Conservation (phyloP, 2,329 filamentous ascomycete species). For the Magnaporthiopsis incrustans region DNA sequence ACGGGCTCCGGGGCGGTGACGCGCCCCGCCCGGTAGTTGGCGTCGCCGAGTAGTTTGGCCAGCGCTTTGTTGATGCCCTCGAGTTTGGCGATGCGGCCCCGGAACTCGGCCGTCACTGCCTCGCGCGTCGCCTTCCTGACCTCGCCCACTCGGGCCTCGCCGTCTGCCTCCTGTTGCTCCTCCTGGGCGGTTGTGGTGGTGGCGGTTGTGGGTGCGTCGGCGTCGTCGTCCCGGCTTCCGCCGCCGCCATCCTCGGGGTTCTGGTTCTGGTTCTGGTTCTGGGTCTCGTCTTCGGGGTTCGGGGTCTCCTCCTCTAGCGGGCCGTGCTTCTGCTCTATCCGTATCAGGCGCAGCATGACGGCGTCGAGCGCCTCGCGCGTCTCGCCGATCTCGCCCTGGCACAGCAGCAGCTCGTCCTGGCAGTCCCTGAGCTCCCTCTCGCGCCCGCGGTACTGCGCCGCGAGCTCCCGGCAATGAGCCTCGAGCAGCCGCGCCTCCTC, state of each 20-base stretch:
- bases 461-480: not conserved
- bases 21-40: no score
- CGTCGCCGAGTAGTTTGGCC: not conserved
- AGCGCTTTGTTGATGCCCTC: not conserved
- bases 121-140: not conserved
- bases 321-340: no score
- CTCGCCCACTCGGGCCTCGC: not conserved
- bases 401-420: not conserved
- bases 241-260: no score
- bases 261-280: no score
- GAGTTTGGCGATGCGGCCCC: not conserved
- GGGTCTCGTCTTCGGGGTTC: no score
- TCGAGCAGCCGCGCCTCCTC: not conserved
- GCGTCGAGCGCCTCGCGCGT: not conserved
- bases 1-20: not conserved
- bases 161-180: no score
- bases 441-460: not conserved
- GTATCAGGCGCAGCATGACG: no score
- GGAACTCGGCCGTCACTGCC: not conserved
- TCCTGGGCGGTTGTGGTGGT: no score
- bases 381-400: no score
- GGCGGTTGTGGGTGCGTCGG: no score
- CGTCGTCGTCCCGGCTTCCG: no score
- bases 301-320: no score
- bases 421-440: not conserved